Percentiles rank a stretch among this genome's conserved stretches.
phyloP scores from a whole-genome alignment of 805 yeast genomes.

The Candida orba region DNA sequence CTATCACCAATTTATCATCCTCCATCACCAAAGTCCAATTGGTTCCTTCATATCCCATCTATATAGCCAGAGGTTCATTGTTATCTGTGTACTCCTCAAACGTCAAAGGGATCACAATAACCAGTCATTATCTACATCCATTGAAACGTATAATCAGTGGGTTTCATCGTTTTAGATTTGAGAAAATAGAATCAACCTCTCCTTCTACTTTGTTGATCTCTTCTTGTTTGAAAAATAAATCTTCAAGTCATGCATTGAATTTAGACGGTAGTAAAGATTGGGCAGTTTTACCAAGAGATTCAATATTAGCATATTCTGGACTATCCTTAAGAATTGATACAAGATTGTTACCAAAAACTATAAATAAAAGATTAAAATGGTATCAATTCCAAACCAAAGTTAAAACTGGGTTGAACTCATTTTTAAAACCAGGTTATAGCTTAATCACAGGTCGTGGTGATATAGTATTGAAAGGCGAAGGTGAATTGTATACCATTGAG shows the following conservation, averaged over 20 bases:
- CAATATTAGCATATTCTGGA: conserved; percentile 49
- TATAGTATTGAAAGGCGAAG: conserved; percentile 46
- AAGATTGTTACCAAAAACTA: conserved; percentile 31
- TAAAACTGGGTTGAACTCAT: conserved; percentile 36
- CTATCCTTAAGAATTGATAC: conserved; percentile 37
- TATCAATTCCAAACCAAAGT: conserved; percentile 10
- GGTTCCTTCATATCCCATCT: conserved; percentile 55
- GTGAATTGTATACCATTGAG: conserved; percentile 42
- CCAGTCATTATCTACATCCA: conserved; percentile 25
- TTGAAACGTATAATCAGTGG: conserved; percentile 39
- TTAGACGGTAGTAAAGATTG: conserved; percentile 59
- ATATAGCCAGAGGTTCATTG: conserved; percentile 41
- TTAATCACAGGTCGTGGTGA: conserved; percentile 52
- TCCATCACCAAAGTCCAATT: conserved; percentile 40
- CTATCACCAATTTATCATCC: conserved; percentile 24
- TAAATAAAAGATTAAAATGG: conserved; percentile 23
- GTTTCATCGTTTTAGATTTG: conserved; percentile 37
- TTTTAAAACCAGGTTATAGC: conserved; percentile 33
- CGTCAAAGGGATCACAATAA: conserved; percentile 6
- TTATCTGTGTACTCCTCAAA: conserved; percentile 37
- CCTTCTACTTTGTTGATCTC: conserved; percentile 15
- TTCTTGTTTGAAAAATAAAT: conserved; percentile 5
- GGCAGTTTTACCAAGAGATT: conserved; percentile 44
- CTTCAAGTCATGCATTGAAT: conserved; percentile 20
- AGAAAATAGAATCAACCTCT: conserved; percentile 34